Evolutionary conservation across 1,139 yeast genomes (phyloP).

Genomic region (Meyerozyma athensensis): DNA sequence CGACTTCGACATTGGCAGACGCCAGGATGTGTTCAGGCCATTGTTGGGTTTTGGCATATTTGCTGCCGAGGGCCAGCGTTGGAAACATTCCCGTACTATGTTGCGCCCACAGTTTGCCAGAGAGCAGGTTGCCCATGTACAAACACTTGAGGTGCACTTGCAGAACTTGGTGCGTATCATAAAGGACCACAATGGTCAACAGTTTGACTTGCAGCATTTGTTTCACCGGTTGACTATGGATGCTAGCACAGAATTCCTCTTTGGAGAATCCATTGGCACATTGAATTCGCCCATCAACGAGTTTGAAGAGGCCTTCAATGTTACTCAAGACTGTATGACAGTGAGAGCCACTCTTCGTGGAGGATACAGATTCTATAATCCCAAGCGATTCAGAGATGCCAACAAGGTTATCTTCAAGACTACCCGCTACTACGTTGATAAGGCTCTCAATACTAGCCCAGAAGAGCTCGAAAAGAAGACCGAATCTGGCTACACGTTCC

Average conservation of each 20-base stretch:
- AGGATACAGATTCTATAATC: slow-evolving; percentile 8
- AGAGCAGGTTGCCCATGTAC: slow-evolving; percentile 24
- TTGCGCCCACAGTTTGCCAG: slow-evolving; percentile 26
- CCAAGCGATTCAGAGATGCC: slow-evolving; percentile 8
- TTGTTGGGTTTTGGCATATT: slow-evolving; percentile 25
- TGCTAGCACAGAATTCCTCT: slow-evolving; percentile 38
- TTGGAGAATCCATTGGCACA: slow-evolving; percentile 32
- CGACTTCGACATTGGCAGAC: slow-evolving; percentile 21
- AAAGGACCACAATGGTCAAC: slow-evolving; percentile 15
- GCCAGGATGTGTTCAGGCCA: slow-evolving; percentile 18
- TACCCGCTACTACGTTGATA: slow-evolving; percentile 12
- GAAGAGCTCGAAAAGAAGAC: slow-evolving; percentile 11
- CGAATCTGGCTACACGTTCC: slow-evolving; percentile 11
- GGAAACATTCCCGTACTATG: slow-evolving; percentile 26
- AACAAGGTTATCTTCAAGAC: slow-evolving; percentile 11
- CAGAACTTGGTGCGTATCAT: slow-evolving; percentile 16
- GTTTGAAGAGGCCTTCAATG: slow-evolving; percentile 10
- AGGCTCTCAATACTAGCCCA: slow-evolving; percentile 9
- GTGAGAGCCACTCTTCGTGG: slow-evolving; percentile 9
- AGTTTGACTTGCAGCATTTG: slow-evolving; percentile 34
- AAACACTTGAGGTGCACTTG: slow-evolving; percentile 20
- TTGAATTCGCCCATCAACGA: slow-evolving; percentile 20
- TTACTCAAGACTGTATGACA: slow-evolving; percentile 10
- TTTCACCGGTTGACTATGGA: slow-evolving; percentile 38
- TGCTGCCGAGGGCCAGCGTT: slow-evolving; percentile 23